Evolutionary conservation across 2,329 filamentous ascomycete genomes (phyloP).

Genomic region (Aspergillus spinulosporus): DNA sequence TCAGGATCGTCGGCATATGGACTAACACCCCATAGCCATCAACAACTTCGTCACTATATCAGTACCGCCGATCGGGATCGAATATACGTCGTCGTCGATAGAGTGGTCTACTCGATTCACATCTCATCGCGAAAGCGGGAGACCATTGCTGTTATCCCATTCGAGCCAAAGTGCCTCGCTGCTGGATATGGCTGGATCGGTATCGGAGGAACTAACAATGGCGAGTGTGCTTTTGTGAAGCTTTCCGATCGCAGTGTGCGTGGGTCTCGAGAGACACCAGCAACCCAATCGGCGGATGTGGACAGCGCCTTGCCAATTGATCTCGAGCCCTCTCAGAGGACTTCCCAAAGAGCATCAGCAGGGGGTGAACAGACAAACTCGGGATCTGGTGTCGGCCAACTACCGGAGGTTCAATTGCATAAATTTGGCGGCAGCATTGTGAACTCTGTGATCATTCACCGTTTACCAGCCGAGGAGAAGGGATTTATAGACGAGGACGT

Average conservation of each 20-base stretch:
- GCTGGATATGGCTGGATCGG: conserved; percentile 85
- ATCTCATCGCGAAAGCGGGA: conserved; percentile 69
- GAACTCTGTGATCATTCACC: conserved; percentile 67
- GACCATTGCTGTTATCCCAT: conserved; percentile 69
- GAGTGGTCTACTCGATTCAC: conserved; percentile 72
- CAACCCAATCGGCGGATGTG: conserved; percentile 47
- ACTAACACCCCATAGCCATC: conserved; percentile 37
- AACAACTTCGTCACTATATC: conserved; percentile 77
- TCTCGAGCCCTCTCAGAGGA: conserved; percentile 33
- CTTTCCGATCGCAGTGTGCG: conserved; percentile 48
- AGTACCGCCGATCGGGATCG: conserved; percentile 73
- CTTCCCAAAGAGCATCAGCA: conserved; percentile 26
- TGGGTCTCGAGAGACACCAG: conserved; percentile 41
- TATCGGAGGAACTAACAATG: conserved; percentile 78
- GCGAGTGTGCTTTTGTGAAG: conserved; percentile 80
- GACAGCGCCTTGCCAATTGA: conserved; percentile 60
- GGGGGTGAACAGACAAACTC: conserved; percentile 22
- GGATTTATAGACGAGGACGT: conserved; percentile 56
- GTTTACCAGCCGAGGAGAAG: conserved; percentile 47
- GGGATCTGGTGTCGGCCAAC: conserved; percentile 23
- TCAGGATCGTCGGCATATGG: conserved; percentile 7
- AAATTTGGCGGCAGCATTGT: conserved; percentile 65
- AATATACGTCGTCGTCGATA: conserved; percentile 81
- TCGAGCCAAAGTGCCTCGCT: conserved; percentile 79
- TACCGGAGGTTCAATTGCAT: conserved; percentile 55